phyloP scores from a whole-genome alignment of 2,329 filamentous ascomycete species.

The Cryphonectria japonica region DNA sequence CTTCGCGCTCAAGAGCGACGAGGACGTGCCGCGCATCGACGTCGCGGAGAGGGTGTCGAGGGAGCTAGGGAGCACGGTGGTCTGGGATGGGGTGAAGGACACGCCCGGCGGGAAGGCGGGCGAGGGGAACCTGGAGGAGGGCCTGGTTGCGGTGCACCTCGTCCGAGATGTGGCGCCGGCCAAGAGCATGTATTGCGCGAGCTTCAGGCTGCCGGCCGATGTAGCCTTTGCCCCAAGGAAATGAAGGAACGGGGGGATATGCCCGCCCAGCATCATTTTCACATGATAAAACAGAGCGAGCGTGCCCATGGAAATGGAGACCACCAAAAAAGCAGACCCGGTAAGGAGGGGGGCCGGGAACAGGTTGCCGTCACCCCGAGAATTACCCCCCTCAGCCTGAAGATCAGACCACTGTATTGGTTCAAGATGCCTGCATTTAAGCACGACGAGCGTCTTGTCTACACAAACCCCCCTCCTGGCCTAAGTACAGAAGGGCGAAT shows the following conservation, averaged over 20 bases:
- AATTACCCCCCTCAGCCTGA: neutral
- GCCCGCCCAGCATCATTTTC: neutral
- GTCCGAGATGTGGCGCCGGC: slow-evolving; percentile 89
- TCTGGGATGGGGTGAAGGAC: slow-evolving; percentile 43
- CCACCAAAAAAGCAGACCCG: slow-evolving; percentile 27
- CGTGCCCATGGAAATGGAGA: slow-evolving; percentile 5
- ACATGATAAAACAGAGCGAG: neutral
- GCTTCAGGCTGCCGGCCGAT: slow-evolving; percentile 79
- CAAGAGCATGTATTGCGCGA: slow-evolving; percentile 97
- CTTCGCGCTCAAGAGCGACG: slow-evolving; percentile 82
- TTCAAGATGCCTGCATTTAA: neutral
- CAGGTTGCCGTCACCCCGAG: neutral
- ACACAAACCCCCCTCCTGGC: neutral
- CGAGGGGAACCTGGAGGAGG: slow-evolving; percentile 50
- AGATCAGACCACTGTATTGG: neutral
- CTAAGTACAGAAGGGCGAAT: slow-evolving; percentile 6
- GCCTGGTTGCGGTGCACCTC: slow-evolving; percentile 62
- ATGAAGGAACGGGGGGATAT: slow-evolving; percentile 13
- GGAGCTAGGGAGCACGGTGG: slow-evolving; percentile 63
- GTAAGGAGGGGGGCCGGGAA: neutral
- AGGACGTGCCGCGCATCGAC: slow-evolving; percentile 66
- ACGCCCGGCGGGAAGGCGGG: slow-evolving; percentile 39
- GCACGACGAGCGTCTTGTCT: neutral
- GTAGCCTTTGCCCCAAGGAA: slow-evolving; percentile 71
- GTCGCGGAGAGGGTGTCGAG: slow-evolving; percentile 69